Percentiles rank a stretch among this genome's conserved stretches.
These are phyloP conservation scores for Podospora bellae-mahoneyi DNA, from an alignment of 495 filamentous ascomycete species.

Conservation along the genomic window DNA sequence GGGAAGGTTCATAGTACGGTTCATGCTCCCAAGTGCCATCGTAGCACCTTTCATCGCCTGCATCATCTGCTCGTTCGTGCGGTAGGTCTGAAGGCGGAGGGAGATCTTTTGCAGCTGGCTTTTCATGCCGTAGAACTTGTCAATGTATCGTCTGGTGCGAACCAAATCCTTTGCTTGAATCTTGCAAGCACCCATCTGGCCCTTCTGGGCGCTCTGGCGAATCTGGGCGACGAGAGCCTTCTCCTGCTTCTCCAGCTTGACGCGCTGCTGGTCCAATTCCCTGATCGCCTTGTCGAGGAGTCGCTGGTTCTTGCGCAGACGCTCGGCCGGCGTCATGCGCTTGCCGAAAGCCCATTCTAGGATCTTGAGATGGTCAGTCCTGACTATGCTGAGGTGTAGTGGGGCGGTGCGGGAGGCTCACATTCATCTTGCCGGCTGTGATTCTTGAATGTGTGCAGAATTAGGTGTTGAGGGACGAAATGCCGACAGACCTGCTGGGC, in stretches of 20 bases:
- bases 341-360: constrained; percentile 98
- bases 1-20: constrained; percentile 93
- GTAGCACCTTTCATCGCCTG: constrained; percentile 99
- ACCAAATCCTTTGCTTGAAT: constrained; percentile 98
- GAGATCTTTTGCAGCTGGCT: constrained; percentile 95
- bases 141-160: constrained; percentile 86
- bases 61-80: constrained; percentile 99
- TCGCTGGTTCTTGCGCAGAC: constrained; percentile 93
- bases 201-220: constrained; percentile 96
- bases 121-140: constrained; percentile 97
- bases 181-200: constrained; percentile 92
- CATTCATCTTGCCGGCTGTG: constrained; percentile 34
- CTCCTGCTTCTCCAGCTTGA: constrained; percentile 96
- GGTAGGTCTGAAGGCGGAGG: constrained; percentile 87
- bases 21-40: constrained; percentile 89
- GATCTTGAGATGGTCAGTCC: constrained; percentile 55
- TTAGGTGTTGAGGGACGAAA: not conserved
- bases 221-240: constrained; percentile 94
- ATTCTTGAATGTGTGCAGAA: not conserved
- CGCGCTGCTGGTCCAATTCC: constrained; percentile 87
- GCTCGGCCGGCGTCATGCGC: constrained; percentile 95
- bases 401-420: constrained; percentile 20
- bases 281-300: constrained; percentile 95
- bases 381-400: not conserved
- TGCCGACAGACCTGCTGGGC: not conserved